These are phyloP conservation scores for Calonectria pseudoturangicola DNA, from an alignment of 2,329 filamentous ascomycete species.

Conservation along the genomic window DNA sequence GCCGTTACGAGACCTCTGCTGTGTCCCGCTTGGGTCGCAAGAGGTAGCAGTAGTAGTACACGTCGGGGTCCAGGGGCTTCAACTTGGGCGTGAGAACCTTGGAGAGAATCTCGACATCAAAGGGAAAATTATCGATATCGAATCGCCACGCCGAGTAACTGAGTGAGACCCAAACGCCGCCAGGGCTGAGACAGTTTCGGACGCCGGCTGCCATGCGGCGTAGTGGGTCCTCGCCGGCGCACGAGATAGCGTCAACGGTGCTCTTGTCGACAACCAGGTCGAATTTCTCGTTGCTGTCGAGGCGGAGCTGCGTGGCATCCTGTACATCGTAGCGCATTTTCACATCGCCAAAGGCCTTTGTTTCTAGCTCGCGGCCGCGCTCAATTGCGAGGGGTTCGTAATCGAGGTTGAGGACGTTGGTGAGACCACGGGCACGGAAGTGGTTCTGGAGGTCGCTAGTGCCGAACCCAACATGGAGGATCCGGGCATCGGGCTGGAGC, in stretches of 20 bases:
- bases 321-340: conserved; percentile 65
- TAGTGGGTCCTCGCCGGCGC: conserved; percentile 63
- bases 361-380: conserved; percentile 64
- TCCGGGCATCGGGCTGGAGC: conserved; percentile 54
- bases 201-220: conserved; percentile 63
- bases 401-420: conserved; percentile 68
- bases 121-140: conserved; percentile 60
- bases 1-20: neutral
- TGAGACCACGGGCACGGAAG: conserved; percentile 65
- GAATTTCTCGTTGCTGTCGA: conserved; percentile 53
- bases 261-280: conserved; percentile 70
- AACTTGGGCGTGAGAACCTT: conserved; percentile 65
- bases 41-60: conserved; percentile 68
- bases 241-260: conserved; percentile 69
- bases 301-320: conserved; percentile 64
- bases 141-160: conserved; percentile 68
- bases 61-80: conserved; percentile 65
- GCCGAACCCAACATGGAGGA: conserved; percentile 69
- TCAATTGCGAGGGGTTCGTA: conserved; percentile 69
- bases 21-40: conserved; percentile 58
- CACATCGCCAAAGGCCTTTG: conserved; percentile 65
- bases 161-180: conserved; percentile 68
- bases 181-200: conserved; percentile 57
- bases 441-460: conserved; percentile 70
- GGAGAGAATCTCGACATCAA: conserved; percentile 64